Conservation (phyloP, 805 yeast species). For the Ogataea pignaliae region DNA sequence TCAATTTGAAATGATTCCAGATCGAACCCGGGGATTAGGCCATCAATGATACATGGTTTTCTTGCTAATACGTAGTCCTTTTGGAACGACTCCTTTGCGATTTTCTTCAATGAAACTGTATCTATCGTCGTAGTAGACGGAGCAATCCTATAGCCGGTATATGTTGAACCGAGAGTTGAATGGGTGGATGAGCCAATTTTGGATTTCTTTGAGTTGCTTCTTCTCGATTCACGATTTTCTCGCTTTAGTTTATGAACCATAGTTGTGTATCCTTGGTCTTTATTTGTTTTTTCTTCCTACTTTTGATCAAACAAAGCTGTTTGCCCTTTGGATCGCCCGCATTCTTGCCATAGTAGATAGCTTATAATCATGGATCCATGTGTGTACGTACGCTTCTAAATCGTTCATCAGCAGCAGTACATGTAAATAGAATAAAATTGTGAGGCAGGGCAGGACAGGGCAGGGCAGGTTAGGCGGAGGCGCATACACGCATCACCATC, state of each 20-base stretch:
- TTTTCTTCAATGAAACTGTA: conserved; percentile 5
- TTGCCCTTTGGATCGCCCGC: too few relatives aligned
- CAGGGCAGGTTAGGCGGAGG: too few relatives aligned
- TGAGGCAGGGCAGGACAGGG: too few relatives aligned
- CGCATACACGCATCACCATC: too few relatives aligned
- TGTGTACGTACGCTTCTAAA: too few relatives aligned
- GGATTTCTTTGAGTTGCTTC: neutral
- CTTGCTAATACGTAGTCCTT: conserved; percentile 35
- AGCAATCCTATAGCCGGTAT: conserved; percentile 4
- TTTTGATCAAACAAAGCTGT: too few relatives aligned
- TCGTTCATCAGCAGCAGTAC: too few relatives aligned
- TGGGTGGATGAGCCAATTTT: neutral
- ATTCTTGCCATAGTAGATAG: too few relatives aligned
- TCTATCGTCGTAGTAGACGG: conserved; percentile 1
- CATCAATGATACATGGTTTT: conserved; percentile 48
- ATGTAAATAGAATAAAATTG: too few relatives aligned
- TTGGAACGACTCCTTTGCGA: conserved; percentile 32
- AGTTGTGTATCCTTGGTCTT: neutral
- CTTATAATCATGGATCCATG: too few relatives aligned
- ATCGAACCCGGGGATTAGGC: conserved; percentile 33
- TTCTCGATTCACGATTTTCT: neutral
- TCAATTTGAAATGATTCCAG: conserved; percentile 31
- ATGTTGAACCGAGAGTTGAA: neutral
- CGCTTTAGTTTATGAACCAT: neutral
- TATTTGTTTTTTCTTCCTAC: too few relatives aligned